Conservation (phyloP, 129 eudicot genomes). For the Cynara cardunculus region DNA sequence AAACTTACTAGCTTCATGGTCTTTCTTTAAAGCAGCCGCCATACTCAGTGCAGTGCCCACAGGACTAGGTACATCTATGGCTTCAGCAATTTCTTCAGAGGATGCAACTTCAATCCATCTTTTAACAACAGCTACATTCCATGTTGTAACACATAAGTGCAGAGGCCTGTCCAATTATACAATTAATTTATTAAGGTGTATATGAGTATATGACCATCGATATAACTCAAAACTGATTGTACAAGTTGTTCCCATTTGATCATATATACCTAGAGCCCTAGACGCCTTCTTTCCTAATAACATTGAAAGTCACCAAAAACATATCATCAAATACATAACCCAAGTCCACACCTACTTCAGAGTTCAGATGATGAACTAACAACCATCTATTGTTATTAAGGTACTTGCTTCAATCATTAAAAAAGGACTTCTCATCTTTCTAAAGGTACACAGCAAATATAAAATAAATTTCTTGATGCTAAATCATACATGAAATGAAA, state of each 20-base stretch:
- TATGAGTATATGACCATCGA: neutral
- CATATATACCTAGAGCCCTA: neutral
- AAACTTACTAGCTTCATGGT: conserved; percentile 81
- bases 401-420: too few species aligned
- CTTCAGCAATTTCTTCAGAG: conserved; percentile 59
- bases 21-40: conserved; percentile 91
- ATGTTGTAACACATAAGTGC: conserved; percentile 79
- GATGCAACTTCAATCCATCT: conserved; percentile 94
- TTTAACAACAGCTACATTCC: conserved; percentile 95
- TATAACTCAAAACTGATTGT: neutral
- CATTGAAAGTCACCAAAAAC: neutral
- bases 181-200: neutral
- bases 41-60: conserved; percentile 94
- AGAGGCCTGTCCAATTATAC: conserved; percentile 59
- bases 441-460: too few species aligned
- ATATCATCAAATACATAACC: neutral
- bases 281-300: neutral
- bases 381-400: neutral
- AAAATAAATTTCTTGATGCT: too few species aligned
- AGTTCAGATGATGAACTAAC: neutral
- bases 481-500: too few species aligned
- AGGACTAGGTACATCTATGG: conserved; percentile 81
- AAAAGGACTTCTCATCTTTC: too few species aligned
- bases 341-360: too few species aligned
- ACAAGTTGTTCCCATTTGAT: neutral